A percentile compares a stretch with the other conserved stretches of the same genome.
These are phyloP conservation scores for Phytophthora pseudosyringae DNA, from an alignment of 352 stramenopile genomes.

Conservation along the genomic window DNA sequence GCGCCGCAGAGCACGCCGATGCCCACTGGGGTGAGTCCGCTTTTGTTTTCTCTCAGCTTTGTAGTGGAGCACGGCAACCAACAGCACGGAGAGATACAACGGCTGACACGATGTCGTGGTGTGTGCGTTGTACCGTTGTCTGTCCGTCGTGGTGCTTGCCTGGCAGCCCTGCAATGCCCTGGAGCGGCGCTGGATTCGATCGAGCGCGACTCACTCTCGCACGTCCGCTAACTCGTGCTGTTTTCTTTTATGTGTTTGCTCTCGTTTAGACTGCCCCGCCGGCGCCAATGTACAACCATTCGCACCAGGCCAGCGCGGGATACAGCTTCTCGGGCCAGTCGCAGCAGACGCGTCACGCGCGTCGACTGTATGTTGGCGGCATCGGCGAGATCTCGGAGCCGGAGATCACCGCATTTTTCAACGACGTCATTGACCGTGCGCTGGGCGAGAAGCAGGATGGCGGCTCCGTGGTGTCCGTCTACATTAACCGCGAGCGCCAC, in stretches of 20 bases:
- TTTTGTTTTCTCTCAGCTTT: slow-evolving; percentile 3
- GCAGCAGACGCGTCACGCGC: slow-evolving; percentile 96
- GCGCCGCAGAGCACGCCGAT: slow-evolving; percentile 34
- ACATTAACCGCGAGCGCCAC: slow-evolving; percentile 96
- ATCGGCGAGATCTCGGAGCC: slow-evolving; percentile 83
- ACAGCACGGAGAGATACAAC: slow-evolving; percentile 42
- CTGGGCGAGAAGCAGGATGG: slow-evolving; percentile 79
- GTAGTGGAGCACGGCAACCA: slow-evolving; percentile 23
- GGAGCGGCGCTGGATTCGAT: slow-evolving; percentile 25
- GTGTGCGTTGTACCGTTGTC: slow-evolving; percentile 64
- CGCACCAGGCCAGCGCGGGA: slow-evolving; percentile 20
- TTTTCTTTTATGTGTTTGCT: slow-evolving; percentile 29
- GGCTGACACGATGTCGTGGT: slow-evolving; percentile 53
- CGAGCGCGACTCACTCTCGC: slow-evolving; percentile 21
- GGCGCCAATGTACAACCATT: slow-evolving; percentile 28
- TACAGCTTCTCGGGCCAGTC: slow-evolving; percentile 47
- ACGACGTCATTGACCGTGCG: slow-evolving; percentile 90
- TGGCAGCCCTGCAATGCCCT: slow-evolving; percentile 32
- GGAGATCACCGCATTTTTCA: slow-evolving; percentile 93
- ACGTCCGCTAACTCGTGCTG: slow-evolving; percentile 38
- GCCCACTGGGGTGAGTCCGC: slow-evolving; percentile 31
- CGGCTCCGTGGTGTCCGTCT: slow-evolving; percentile 88
- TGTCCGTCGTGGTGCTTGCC: slow-evolving; percentile 40
- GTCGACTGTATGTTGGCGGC: slow-evolving; percentile 97
- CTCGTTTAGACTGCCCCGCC: slow-evolving; percentile 31